A percentile compares a stretch with the other conserved stretches of the same genome.
phyloP scores from a whole-genome alignment of 148 eudicot species.

The Rhododendron kiyosumense region DNA sequence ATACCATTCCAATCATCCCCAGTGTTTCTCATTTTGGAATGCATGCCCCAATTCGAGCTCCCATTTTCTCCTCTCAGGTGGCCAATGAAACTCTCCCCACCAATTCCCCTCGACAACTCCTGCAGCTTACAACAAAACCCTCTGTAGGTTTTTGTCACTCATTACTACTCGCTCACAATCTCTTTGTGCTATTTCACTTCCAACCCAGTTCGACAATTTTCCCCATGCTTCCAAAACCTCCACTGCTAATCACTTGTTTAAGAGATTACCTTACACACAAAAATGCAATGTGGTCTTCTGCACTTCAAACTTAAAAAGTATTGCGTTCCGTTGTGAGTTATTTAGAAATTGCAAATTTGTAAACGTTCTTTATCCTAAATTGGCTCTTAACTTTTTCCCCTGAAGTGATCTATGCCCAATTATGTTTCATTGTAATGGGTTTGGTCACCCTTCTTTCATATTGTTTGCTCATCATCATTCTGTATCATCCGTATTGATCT shows the following conservation, averaged over 20 bases:
- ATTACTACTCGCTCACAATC: not conserved
- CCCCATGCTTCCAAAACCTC: not conserved
- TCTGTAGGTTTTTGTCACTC: not conserved
- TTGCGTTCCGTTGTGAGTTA: not conserved
- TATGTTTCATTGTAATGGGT: not conserved
- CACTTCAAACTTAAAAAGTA: not conserved
- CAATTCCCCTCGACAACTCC: not conserved
- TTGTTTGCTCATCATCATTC: not conserved
- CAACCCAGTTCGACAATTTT: not conserved
- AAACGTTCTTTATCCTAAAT: not conserved
- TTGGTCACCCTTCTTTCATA: not conserved
- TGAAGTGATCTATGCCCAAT: not conserved
- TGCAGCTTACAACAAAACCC: not conserved
- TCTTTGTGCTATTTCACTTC: not conserved
- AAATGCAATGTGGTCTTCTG: not conserved
- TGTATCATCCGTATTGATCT: not conserved
- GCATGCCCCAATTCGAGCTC: not conserved
- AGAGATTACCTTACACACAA: not conserved
- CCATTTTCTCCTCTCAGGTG: not conserved
- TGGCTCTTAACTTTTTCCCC: not conserved
- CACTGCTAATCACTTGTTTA: not conserved
- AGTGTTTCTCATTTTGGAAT: not conserved
- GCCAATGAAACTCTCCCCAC: not conserved
- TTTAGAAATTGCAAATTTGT: not conserved
- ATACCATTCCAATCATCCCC: not conserved